A percentile compares a stretch with the other conserved stretches of the same genome.
phyloP scores from a whole-genome alignment of 177 flowering plant species.

The Vitis hybrid region DNA sequence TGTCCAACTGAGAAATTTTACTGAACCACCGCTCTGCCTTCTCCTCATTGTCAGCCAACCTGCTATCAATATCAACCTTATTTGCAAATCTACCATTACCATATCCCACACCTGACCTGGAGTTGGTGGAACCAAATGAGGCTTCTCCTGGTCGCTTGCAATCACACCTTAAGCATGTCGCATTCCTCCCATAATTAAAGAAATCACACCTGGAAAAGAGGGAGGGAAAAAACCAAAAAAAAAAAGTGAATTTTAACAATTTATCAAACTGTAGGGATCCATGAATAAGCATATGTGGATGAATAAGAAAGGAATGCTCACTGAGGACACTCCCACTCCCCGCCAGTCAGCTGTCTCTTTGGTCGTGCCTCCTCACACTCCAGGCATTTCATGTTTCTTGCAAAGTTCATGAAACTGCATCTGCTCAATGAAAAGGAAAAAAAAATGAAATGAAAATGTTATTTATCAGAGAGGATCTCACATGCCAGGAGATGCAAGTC shows the following conservation, averaged over 20 bases:
- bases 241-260: not conserved
- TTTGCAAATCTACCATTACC: constrained; percentile 23
- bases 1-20: constrained; percentile 61
- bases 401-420: constrained; percentile 93
- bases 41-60: constrained; percentile 54
- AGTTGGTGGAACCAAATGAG: constrained; percentile 16
- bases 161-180: constrained; percentile 84
- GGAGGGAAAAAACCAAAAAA: not conserved
- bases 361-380: constrained; percentile 86
- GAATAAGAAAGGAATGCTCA: constrained; percentile 32
- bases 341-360: constrained; percentile 74
- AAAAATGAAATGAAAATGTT: not conserved
- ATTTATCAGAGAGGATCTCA: not conserved
- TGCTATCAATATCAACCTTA: constrained; percentile 34
- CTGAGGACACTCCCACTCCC: constrained; percentile 99
- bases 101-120: constrained; percentile 21
- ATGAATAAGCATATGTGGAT: not conserved
- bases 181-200: constrained; percentile 73
- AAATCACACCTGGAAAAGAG: constrained; percentile 67
- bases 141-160: constrained; percentile 70
- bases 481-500: no score
- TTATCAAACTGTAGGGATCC: not conserved
- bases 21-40: constrained; percentile 69
- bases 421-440: constrained; percentile 38
- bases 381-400: constrained; percentile 80